Conservation (phyloP, 2,329 filamentous ascomycete genomes). For the Penicillium sp. region DNA sequence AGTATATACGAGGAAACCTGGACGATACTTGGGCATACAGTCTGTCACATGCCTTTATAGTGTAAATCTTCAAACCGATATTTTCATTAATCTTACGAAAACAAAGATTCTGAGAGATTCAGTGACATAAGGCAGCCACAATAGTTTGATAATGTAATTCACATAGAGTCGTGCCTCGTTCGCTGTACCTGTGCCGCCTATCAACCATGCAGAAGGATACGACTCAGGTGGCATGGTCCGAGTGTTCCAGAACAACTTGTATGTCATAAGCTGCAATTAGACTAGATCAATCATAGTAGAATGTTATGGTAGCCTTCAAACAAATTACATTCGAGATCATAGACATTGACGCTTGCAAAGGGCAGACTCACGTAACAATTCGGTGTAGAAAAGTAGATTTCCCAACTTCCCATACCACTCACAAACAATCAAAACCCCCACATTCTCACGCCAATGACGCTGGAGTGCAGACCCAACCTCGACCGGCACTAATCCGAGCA, state of each 20-base stretch:
- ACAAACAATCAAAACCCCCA: background rate
- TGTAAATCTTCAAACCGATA: no score
- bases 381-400: background rate
- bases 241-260: no score
- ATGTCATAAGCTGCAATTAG: background rate
- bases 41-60: background rate
- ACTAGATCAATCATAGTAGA: background rate
- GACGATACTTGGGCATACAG: background rate
- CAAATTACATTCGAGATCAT: background rate
- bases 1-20: background rate
- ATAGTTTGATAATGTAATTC: no score
- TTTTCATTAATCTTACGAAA: no score
- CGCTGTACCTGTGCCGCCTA: no score
- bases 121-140: no score
- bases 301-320: no score
- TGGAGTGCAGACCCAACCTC: conserved; percentile 2
- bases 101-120: no score
- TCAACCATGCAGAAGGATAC: no score
- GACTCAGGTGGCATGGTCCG: no score
- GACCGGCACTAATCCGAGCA: background rate
- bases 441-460: conserved; percentile 11
- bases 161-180: no score
- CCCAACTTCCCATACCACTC: background rate
- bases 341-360: background rate
- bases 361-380: background rate